These are phyloP conservation scores for Spiraea crenata DNA, from an alignment of 331 rosid genomes.

Conservation along the genomic window DNA sequence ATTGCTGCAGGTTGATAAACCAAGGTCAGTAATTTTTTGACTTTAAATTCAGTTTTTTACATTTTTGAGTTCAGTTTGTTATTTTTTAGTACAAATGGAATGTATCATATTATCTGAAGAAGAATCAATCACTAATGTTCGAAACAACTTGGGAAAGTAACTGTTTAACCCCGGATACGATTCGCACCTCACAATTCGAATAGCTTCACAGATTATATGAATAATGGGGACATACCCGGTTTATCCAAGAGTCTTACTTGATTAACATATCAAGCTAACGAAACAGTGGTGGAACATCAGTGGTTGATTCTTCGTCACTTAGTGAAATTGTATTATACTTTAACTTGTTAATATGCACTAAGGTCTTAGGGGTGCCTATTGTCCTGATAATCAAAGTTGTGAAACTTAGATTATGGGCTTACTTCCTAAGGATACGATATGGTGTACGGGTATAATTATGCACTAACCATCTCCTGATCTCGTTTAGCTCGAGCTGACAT, in stretches of 20 bases:
- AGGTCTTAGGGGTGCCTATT: conserved; percentile 2
- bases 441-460: background rate
- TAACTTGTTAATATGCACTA: conserved; percentile 4
- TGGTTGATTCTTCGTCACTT: background rate
- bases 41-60: background rate
- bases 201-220: background rate
- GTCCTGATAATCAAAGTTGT: background rate
- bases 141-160: background rate
- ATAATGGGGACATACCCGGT: background rate
- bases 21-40: conserved; percentile 60
- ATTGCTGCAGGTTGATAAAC: conserved; percentile 65
- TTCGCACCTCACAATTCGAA: background rate
- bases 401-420: too few relatives aligned
- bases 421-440: background rate
- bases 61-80: background rate
- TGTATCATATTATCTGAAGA: background rate
- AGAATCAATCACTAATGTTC: too few relatives aligned
- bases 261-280: background rate
- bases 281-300: background rate
- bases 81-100: background rate
- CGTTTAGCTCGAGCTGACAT: background rate
- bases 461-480: background rate
- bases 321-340: background rate
- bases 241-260: too few relatives aligned
- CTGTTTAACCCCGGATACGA: background rate